Conservation (phyloP, 306 rosid genomes). For the Dalbergia cultrata region DNA sequence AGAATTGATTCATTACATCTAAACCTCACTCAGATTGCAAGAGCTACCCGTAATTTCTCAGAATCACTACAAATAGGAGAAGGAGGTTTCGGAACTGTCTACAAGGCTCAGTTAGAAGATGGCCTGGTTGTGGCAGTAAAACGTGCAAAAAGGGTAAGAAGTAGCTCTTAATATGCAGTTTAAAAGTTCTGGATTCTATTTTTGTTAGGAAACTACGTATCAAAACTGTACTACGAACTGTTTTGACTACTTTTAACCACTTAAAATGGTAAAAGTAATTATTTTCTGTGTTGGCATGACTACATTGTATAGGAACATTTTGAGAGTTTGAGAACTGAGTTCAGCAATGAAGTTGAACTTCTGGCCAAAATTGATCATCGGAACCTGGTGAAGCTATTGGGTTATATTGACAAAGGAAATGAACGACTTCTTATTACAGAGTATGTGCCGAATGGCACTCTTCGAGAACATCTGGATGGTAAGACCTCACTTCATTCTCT, state of each 20-base stretch:
- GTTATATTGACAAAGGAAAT: constrained; percentile 80
- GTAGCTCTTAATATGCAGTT: constrained; percentile 7
- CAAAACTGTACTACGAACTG: constrained; percentile 24
- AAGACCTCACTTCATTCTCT: constrained; percentile 50
- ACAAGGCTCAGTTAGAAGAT: constrained; percentile 82
- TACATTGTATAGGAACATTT: constrained; percentile 71
- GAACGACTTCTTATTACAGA: constrained; percentile 93
- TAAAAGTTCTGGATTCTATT: constrained; percentile 28
- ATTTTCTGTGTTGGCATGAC: constrained; percentile 38
- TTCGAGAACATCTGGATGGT: constrained; percentile 98
- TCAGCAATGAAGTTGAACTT: constrained; percentile 87
- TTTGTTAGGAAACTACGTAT: constrained; percentile 3
- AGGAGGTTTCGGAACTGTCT: constrained; percentile 98
- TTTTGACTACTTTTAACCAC: constrained; percentile 27
- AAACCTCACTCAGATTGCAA: constrained; percentile 70
- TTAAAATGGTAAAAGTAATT: not conserved
- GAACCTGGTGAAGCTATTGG: constrained; percentile 91
- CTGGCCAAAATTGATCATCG: constrained; percentile 96
- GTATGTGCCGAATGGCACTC: constrained; percentile 87
- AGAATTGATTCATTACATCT: constrained; percentile 84
- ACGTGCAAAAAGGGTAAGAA: constrained; percentile 85
- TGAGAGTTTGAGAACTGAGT: constrained; percentile 83
- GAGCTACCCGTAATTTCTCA: constrained; percentile 90
- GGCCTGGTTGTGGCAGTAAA: constrained; percentile 84
- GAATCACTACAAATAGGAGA: constrained; percentile 76